A percentile compares a stretch with the other conserved stretches of the same genome.
Evolutionary conservation across 1,139 yeast species (phyloP).

Genomic region (Geotrichum siamense): DNA sequence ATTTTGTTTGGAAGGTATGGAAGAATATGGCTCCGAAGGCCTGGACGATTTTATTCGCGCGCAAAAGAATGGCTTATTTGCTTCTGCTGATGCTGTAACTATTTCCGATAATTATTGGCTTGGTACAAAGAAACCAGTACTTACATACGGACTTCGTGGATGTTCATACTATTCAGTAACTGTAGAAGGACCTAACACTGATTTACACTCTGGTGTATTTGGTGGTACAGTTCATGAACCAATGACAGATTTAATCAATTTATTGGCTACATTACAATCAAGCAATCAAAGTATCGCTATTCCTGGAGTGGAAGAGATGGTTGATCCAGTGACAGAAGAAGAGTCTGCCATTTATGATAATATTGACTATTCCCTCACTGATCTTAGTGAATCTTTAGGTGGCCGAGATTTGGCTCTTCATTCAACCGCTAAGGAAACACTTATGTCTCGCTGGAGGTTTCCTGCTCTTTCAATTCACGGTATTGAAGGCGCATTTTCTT

Average conservation of each 20-base stretch:
- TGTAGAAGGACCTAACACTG: constrained; percentile 90
- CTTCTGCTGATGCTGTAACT: constrained; percentile 86
- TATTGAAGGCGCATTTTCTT: constrained; percentile 93
- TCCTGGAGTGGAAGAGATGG: constrained; percentile 88
- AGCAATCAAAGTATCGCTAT: constrained; percentile 56
- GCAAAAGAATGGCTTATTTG: constrained; percentile 74
- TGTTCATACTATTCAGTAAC: constrained; percentile 83
- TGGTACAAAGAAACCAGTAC: constrained; percentile 92
- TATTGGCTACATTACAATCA: constrained; percentile 63
- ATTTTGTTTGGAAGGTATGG: constrained; percentile 98
- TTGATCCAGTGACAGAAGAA: constrained; percentile 75
- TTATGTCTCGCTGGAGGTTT: constrained; percentile 98
- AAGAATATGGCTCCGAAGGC: constrained; percentile 93
- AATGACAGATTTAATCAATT: constrained; percentile 81
- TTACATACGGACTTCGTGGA: constrained; percentile 97
- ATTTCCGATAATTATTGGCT: constrained; percentile 98
- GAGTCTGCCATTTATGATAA: constrained; percentile 74
- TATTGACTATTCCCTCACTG: constrained; percentile 78
- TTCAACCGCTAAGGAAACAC: constrained; percentile 61
- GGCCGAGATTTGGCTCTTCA: constrained; percentile 66
- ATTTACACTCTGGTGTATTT: constrained; percentile 92
- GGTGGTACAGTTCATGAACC: constrained; percentile 98
- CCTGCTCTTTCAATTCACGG: constrained; percentile 96
- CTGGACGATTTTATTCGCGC: constrained; percentile 71
- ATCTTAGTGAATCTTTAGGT: constrained; percentile 82